Base-by-base conservation (phyloP, 2,329 filamentous ascomycete species). In the Colletotrichum truncatum region DNA sequence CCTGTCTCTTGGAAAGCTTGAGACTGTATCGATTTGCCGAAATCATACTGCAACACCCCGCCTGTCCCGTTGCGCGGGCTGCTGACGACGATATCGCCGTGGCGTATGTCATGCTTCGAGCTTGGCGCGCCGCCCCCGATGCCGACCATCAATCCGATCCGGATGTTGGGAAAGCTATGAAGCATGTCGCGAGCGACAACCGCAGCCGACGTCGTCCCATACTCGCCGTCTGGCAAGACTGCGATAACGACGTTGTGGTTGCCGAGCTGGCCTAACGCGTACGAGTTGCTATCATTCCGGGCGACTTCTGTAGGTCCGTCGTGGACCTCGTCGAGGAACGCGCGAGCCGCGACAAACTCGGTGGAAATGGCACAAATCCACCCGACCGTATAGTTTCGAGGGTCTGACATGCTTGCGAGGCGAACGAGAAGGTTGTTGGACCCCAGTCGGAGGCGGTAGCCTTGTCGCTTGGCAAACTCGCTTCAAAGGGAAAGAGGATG, bases 51-150 rank as follows among this genome's bases (percentile, higher is more conserved):
- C n/a, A n/a, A n/a, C n/a, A n/a, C n/a, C n/a, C n/a, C n/a, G n/a
- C n/a, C n/a, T n/a, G n/a, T n/a, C n/a, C n/a, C n/a, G n/a, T n/a
- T n/a, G n/a, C n/a, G 55, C 30, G 43, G 60, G 3, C 39, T 18
- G 57, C 70, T 43, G 41, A 61, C 26, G 1, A 68, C 56, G 21
- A 66, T 45, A 32, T 68, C 66, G n/a, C 60, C 63, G 5, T 68
- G 66, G 4, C 77, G 73, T 1, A 81, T 73, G 18, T 81, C 77
- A 21, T 76, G n/a, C n/a, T n/a, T n/a, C n/a, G n/a, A n/a, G n/a
- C n/a, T n/a, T n/a, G n/a, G n/a, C n/a, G n/a, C n/a, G n/a, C n/a
- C n/a, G n/a, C n/a, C n/a, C n/a, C n/a, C 76, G 4, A 78, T 73
- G 16, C 76, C 77, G 4, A 79, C 76, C 66, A 79, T 70, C 7